Conservation (phyloP, 1,284 basidiomycete genomes). For the Coniferiporia weirii region DNA sequence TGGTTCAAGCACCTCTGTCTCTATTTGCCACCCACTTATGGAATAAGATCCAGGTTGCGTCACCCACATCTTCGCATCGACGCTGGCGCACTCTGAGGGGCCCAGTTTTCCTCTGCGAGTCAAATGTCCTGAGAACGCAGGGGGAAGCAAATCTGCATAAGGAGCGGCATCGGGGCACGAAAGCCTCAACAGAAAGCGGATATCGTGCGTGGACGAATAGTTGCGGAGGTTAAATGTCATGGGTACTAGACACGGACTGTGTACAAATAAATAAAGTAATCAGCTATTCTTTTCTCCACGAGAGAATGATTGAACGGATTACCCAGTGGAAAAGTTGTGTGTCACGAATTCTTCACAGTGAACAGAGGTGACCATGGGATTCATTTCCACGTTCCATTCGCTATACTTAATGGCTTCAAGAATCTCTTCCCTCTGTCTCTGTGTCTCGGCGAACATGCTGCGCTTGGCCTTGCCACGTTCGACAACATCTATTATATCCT, state of each 20-base stretch:
- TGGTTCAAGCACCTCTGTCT: slow-evolving; percentile 47
- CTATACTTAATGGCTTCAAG: slow-evolving; percentile 61
- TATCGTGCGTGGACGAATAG: slow-evolving; percentile 54
- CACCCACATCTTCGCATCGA: slow-evolving; percentile 52
- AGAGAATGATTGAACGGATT: slow-evolving; percentile 24
- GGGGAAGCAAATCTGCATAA: slow-evolving; percentile 30
- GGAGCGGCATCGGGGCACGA: not conserved
- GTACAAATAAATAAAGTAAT: slow-evolving; percentile 1
- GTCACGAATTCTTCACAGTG: slow-evolving; percentile 35
- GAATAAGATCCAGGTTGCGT: slow-evolving; percentile 60
- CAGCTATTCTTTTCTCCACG: not conserved
- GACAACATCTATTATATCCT: slow-evolving; percentile 49
- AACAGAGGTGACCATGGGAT: slow-evolving; percentile 58
- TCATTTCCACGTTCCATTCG: slow-evolving; percentile 75
- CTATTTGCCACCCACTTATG: slow-evolving; percentile 57
- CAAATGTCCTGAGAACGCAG: slow-evolving; percentile 55
- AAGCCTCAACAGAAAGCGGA: slow-evolving; percentile 35
- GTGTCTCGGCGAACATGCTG: slow-evolving; percentile 88
- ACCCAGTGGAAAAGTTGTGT: slow-evolving; percentile 71
- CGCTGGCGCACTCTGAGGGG: slow-evolving; percentile 39
- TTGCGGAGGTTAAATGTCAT: slow-evolving; percentile 64
- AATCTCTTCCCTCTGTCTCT: slow-evolving; percentile 62
- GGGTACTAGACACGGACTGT: slow-evolving; percentile 52
- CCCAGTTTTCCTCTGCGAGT: slow-evolving; percentile 51
- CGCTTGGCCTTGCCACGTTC: slow-evolving; percentile 63